Base-by-base conservation (phyloP, 2,329 filamentous ascomycete species). In the Penicillium occitanis region DNA sequence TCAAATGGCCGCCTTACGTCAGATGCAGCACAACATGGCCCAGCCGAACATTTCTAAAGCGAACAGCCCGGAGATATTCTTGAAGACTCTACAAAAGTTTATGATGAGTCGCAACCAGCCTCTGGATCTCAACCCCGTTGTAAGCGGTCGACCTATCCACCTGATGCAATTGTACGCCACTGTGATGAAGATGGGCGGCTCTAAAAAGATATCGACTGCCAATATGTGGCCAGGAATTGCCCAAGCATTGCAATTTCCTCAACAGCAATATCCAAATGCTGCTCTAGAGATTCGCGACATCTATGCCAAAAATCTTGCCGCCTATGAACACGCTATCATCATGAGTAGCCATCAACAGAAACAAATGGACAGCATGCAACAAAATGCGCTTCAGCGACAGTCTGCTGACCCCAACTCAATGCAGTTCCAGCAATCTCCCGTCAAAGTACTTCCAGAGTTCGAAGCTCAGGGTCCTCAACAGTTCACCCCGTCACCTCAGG, bases 181-280 rank as follows among this genome's bases (percentile, higher is more conserved):
- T 0, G 91, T 97, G 1, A 86, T 89, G 70, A 93, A 91, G 71
- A 84, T 86, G 70, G 91, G 91, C 28, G 93, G 93, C 5, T 95
- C 90, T 65, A 91, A 90, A 71, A 87, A 85, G 67, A 87, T 96
- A 2, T 89, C 87, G 0, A 84, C 86, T 28, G 82, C 83, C 28
- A 91, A 92, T 69, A 83, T 85, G 66, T 98, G 95, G 95, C 82
- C 84, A 1, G 85, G 88, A 60, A 83, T 97, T 64, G 89, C 91
- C 0, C 86, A 87, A 66, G 80, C 85, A 35, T 76, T 93, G 59
- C 76, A 79, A 4, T 87, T 92, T 58, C 83, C 83, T 8, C 85
- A 85, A 0, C 83, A 84, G 62, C 89, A 91, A 69, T 80, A 86
- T 64, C 90, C 89, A 1, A 85, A 83, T 10, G 92, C 91, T 0